A percentile compares a stretch with the other conserved stretches of the same genome.
Evolutionary conservation across 1,284 basidiomycete genomes (phyloP).

Genomic region (Cryptococcus sp.): DNA sequence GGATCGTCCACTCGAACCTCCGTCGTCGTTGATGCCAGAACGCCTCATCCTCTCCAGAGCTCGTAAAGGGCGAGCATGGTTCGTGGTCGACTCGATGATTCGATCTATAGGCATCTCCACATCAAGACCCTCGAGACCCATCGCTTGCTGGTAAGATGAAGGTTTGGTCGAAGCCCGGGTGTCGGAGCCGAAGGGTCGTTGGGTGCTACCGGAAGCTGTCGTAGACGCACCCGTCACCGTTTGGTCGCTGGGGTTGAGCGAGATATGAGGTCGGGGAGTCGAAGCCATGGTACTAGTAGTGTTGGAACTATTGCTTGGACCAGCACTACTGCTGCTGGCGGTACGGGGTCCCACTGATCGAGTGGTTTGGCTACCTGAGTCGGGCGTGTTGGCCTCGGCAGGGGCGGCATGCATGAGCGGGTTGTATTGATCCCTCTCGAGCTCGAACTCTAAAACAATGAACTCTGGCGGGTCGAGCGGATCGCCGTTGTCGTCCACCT

Average conservation of each 20-base stretch:
- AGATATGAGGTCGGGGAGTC: background rate
- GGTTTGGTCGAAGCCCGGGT: background rate
- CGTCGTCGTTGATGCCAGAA: slow-evolving; percentile 37
- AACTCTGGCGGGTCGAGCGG: slow-evolving; percentile 36
- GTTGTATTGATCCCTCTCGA: slow-evolving; percentile 67
- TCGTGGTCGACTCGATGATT: slow-evolving; percentile 69
- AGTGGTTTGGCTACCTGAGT: slow-evolving; percentile 19
- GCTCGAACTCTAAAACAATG: slow-evolving; percentile 76
- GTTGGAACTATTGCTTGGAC: background rate
- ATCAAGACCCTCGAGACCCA: slow-evolving; percentile 39
- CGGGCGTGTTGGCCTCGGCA: slow-evolving; percentile 21
- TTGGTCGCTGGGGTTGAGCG: background rate
- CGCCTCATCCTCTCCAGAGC: slow-evolving; percentile 65
- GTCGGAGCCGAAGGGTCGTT: background rate
- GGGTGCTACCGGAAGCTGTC: background rate
- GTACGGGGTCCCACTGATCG: slow-evolving; percentile 7
- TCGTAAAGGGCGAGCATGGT: slow-evolving; percentile 64
- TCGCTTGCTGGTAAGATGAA: slow-evolving; percentile 6
- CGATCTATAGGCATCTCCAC: slow-evolving; percentile 54
- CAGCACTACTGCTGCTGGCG: background rate
- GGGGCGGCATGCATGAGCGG: slow-evolving; percentile 54
- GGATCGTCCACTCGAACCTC: slow-evolving; percentile 7
- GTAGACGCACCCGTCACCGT: background rate
- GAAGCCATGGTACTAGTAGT: slow-evolving; percentile 1
- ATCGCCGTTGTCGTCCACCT: slow-evolving; percentile 25